A percentile compares a stretch with the other conserved stretches of the same genome.
Evolutionary conservation across 805 yeast species (phyloP).

Genomic region (Wickerhamiella qilinensis): DNA sequence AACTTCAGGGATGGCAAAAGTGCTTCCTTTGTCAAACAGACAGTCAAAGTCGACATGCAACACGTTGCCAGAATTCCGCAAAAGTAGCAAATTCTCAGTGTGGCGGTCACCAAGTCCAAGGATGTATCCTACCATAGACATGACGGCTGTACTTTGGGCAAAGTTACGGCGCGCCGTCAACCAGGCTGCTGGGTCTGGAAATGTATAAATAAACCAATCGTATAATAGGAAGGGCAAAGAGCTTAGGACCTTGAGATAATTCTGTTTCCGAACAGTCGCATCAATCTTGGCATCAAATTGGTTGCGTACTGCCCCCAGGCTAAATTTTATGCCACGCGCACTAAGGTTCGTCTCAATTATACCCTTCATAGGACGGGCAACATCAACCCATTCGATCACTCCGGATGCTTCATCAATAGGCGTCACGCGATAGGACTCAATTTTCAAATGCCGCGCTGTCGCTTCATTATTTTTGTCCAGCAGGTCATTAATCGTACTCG

Average conservation of each 20-base stretch:
- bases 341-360: constrained; percentile 33
- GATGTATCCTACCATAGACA: constrained; percentile 93
- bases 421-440: constrained; percentile 73
- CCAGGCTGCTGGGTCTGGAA: constrained; percentile 85
- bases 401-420: constrained; percentile 81
- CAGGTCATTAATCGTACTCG: constrained; percentile 68
- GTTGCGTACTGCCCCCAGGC: constrained; percentile 14
- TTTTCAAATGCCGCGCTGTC: constrained; percentile 49
- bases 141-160: constrained; percentile 74
- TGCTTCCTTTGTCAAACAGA: constrained; percentile 62
- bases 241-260: constrained; percentile 22
- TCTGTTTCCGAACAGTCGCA: constrained; percentile 18
- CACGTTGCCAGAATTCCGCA: constrained; percentile 58
- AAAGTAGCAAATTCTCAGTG: constrained; percentile 73
- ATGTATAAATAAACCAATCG: constrained; percentile 76
- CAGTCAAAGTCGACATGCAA: constrained; percentile 96
- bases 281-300: constrained; percentile 11
- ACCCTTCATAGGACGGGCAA: constrained; percentile 54
- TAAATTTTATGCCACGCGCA: constrained; percentile 24
- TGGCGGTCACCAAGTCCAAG: constrained; percentile 94
- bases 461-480: constrained; percentile 55
- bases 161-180: constrained; percentile 58
- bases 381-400: constrained; percentile 75
- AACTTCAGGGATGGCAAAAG: constrained; percentile 66
- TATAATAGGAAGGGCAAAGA: constrained; percentile 40